Base-by-base conservation (phyloP, 2,329 filamentous ascomycete genomes). In the Boeremia exigua region DNA sequence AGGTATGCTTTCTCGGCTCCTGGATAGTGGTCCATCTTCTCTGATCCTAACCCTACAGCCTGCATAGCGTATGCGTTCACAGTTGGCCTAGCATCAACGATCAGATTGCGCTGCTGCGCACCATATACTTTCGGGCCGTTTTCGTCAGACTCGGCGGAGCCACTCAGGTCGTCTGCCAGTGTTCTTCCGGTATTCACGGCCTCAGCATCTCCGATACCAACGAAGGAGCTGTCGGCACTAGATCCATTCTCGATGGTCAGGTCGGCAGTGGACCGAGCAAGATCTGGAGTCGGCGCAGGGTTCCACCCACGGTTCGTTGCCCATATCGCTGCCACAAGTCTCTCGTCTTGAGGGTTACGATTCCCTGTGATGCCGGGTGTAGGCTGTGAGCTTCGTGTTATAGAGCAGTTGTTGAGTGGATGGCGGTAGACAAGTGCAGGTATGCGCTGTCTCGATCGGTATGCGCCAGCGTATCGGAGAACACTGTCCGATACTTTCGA, bases 11-110 rank as follows among this genome's bases (percentile, higher is more conserved):
- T 96, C 56, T 88, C 89, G 14, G 92, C 92, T 68, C 93, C 94
- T 59, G 89, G 91, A 79, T 99, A 99, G 76, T 96, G 90, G 62
- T 96, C 91, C 91, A 98, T 97, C 69, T 97, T 96, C 76, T 99
- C 95, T 0, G 94, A 96, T 2, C 95, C 95, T 73, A 93, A 87
- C 6, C 95, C 95, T 61, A 94, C 88, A 4, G 93, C 91, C 74
- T 97, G 93, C 84, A 97, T 98, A 6, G 92, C 92, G 64, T 93
- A 87, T 17, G 95, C 95, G 73, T 99, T 99, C 65, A 99, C 88
- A 3, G 89, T 95, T 14, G 95, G 95, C 40, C 95, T 87, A 39
- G 95, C 95, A 79, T 99, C 95, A 39, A 99, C 92, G 64, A 99
- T 99, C 56, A 98, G 79, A 70, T 98, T 99, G 60, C 87, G 87